These are phyloP conservation scores for Thelephora terrestris DNA, from an alignment of 1,284 basidiomycete genomes.

Conservation along the genomic window DNA sequence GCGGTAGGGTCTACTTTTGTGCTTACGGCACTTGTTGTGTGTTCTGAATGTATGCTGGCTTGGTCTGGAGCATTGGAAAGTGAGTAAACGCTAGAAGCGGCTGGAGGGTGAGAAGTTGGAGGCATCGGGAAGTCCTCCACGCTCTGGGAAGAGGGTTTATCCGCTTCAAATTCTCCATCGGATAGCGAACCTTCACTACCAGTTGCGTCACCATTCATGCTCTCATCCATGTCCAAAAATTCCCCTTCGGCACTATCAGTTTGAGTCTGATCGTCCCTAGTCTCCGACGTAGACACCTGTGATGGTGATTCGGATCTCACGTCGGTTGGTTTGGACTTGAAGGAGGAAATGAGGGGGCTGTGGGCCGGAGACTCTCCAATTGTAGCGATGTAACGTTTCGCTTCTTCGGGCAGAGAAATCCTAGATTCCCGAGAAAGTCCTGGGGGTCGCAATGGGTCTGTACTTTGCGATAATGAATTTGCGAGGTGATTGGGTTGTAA, in stretches of 20 bases:
- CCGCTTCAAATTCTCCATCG: slow-evolving; percentile 5
- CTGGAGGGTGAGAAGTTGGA: slow-evolving; percentile 12
- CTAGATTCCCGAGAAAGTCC: slow-evolving; percentile 42
- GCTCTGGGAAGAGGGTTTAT: slow-evolving; percentile 5
- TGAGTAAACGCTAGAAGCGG: slow-evolving; percentile 2
- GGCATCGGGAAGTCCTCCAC: slow-evolving; percentile 29
- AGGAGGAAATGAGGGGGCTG: slow-evolving; percentile 33
- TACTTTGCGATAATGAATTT: too few species aligned
- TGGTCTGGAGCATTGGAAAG: background rate
- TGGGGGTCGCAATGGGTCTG: slow-evolving; percentile 15
- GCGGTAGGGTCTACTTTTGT: background rate
- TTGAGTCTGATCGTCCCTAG: slow-evolving; percentile 1
- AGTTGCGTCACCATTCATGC: slow-evolving; percentile 21
- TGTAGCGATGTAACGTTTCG: slow-evolving; percentile 55
- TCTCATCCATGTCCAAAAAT: slow-evolving; percentile 55
- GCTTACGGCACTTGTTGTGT: background rate
- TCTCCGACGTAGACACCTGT: slow-evolving; percentile 6
- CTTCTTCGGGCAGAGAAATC: slow-evolving; percentile 64
- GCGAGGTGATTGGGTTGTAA: slow-evolving; percentile 2
- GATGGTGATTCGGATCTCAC: slow-evolving; percentile 8
- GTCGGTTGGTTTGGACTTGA: slow-evolving; percentile 4
- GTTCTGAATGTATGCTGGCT: background rate
- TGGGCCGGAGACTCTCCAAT: slow-evolving; percentile 52
- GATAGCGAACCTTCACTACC: slow-evolving; percentile 14
- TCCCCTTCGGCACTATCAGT: slow-evolving; percentile 21